Conservation (phyloP, 1,139 yeast genomes). For the Kodamaea fungicola region DNA sequence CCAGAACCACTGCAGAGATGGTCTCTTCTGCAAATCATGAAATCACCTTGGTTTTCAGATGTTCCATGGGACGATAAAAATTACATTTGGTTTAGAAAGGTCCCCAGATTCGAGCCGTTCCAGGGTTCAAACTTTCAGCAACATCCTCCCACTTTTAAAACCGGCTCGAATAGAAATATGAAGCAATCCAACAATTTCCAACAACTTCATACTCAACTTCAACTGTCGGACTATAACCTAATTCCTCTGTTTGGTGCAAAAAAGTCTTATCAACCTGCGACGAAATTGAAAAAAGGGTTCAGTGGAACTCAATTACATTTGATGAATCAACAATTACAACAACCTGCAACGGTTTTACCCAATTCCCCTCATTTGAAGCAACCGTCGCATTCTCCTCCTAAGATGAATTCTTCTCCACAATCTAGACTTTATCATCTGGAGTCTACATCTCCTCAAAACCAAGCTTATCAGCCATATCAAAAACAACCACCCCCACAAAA, state of each 20-base stretch:
- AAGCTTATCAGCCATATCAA: slow-evolving; percentile 1
- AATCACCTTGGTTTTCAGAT: slow-evolving; percentile 36
- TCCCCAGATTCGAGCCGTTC: slow-evolving; percentile 51
- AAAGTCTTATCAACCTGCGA: slow-evolving; percentile 32
- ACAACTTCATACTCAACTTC: slow-evolving; percentile 42
- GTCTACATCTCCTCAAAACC: background rate
- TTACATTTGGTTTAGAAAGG: slow-evolving; percentile 45
- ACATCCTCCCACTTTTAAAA: slow-evolving; percentile 26
- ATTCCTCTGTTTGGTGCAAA: slow-evolving; percentile 29
- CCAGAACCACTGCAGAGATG: slow-evolving; percentile 36
- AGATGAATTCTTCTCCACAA: background rate
- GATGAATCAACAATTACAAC: slow-evolving; percentile 1
- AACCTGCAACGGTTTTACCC: background rate
- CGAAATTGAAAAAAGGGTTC: slow-evolving; percentile 21
- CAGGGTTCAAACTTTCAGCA: slow-evolving; percentile 28
- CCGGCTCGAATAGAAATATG: slow-evolving; percentile 36
- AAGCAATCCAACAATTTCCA: slow-evolving; percentile 41
- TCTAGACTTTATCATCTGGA: background rate
- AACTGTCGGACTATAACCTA: slow-evolving; percentile 31
- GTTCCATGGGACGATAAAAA: slow-evolving; percentile 42
- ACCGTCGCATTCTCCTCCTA: slow-evolving; percentile 1
- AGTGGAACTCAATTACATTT: slow-evolving; percentile 3
- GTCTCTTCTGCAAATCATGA: slow-evolving; percentile 34
- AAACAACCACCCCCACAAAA: slow-evolving; percentile 1
- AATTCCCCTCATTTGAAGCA: background rate